Evolutionary conservation across 345 rosid genomes (phyloP).

Genomic region (Lepidium africanum): DNA sequence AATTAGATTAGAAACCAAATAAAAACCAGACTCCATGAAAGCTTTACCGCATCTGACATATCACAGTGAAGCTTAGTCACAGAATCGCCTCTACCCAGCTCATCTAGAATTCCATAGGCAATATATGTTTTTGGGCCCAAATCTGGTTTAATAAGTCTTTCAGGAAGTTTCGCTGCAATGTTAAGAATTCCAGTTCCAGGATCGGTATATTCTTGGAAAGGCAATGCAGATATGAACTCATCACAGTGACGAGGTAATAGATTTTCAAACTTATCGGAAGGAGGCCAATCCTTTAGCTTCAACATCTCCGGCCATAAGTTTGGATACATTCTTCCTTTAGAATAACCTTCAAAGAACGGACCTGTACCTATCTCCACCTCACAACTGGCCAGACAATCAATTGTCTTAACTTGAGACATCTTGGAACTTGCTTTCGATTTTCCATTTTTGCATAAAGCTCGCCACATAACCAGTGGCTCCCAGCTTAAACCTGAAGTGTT

Average conservation of each 20-base stretch:
- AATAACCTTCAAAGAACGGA: conserved; percentile 74
- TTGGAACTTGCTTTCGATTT: conserved; percentile 36
- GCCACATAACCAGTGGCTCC: conserved; percentile 99
- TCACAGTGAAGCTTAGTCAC: conserved; percentile 94
- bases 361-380: conserved; percentile 68
- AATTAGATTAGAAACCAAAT: too few relatives aligned
- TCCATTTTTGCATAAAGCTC: conserved; percentile 57
- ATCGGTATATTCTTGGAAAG: conserved; percentile 73
- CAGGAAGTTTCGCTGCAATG: conserved; percentile 70
- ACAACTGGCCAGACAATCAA: conserved; percentile 71
- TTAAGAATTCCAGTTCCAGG: conserved; percentile 76
- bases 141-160: conserved; percentile 60
- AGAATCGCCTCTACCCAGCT: conserved; percentile 96
- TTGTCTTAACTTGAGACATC: conserved; percentile 60
- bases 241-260: conserved; percentile 87
- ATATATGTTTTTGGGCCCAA: conserved; percentile 95
- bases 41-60: conserved; percentile 82
- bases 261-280: conserved; percentile 78
- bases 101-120: conserved; percentile 68
- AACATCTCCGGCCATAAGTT: conserved; percentile 95
- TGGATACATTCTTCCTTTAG: conserved; percentile 53
- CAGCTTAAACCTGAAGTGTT: conserved; percentile 66
- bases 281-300: conserved; percentile 98
- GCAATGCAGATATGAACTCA: conserved; percentile 72
- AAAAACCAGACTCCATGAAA: not conserved